Percentiles rank a stretch among this genome's conserved stretches.
Evolutionary conservation across 2,329 filamentous ascomycete genomes (phyloP).

Genomic region (Pseudomassariella vexata): DNA sequence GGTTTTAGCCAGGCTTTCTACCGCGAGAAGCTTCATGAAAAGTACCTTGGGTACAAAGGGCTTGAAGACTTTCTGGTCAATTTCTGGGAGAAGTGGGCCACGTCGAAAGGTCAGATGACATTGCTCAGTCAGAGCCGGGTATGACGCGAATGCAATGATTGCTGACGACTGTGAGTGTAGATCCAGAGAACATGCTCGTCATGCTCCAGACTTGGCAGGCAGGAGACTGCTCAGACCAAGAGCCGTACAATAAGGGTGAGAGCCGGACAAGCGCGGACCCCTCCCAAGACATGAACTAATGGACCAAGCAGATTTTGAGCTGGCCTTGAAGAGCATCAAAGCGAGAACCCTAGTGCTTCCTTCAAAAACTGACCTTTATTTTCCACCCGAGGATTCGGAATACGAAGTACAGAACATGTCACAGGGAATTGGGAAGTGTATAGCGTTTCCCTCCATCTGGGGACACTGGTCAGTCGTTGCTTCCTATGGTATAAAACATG

Average conservation of each 20-base stretch:
- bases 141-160: slow-evolving; percentile 1
- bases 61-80: slow-evolving; percentile 69
- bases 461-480: slow-evolving; percentile 28
- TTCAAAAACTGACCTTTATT: slow-evolving; percentile 70
- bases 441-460: slow-evolving; percentile 35
- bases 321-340: slow-evolving; percentile 63
- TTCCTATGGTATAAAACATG: too few species aligned
- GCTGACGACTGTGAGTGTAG: too few species aligned
- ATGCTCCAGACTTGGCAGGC: slow-evolving; percentile 79
- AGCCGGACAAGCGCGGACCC: slow-evolving; percentile 72
- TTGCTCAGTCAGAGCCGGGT: too few species aligned
- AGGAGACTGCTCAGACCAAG: slow-evolving; percentile 63
- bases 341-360: slow-evolving; percentile 68
- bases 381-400: slow-evolving; percentile 73
- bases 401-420: slow-evolving; percentile 57
- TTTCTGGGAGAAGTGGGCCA: slow-evolving; percentile 73
- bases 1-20: slow-evolving; percentile 78
- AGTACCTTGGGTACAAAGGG: slow-evolving; percentile 55
- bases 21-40: slow-evolving; percentile 63
- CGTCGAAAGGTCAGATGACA: slow-evolving; percentile 48
- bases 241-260: slow-evolving; percentile 53
- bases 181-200: slow-evolving; percentile 67
- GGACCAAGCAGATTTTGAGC: slow-evolving; percentile 46
- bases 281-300: slow-evolving; percentile 61
- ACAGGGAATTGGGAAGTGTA: slow-evolving; percentile 24